Conservation (phyloP, 768 basidiomycete genomes). For the Ramaria rubella region DNA sequence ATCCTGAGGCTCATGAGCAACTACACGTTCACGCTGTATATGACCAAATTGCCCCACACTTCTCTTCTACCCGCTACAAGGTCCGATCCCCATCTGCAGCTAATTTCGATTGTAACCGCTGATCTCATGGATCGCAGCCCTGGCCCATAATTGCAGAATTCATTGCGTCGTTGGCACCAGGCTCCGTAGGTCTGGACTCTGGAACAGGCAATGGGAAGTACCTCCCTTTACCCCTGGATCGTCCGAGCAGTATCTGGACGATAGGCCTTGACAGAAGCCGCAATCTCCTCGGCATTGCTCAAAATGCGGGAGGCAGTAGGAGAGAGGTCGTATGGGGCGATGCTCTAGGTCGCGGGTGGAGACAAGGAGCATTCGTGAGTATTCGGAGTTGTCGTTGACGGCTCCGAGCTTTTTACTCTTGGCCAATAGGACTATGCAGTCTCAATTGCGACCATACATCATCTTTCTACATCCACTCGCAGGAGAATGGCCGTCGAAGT, state of each 20-base stretch:
- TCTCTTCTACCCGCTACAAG: slow-evolving; percentile 87
- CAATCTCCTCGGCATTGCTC: slow-evolving; percentile 73
- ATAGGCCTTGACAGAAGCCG: slow-evolving; percentile 80
- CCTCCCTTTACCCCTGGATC: slow-evolving; percentile 64
- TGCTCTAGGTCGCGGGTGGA: slow-evolving; percentile 67
- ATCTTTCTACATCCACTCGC: slow-evolving; percentile 75
- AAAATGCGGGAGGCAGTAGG: slow-evolving; percentile 44
- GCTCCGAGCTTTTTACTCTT: neutral
- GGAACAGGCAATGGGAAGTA: slow-evolving; percentile 99
- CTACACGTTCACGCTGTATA: slow-evolving; percentile 78
- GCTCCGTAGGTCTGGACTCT: slow-evolving; percentile 87
- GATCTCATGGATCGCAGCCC: slow-evolving; percentile 42
- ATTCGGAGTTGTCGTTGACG: slow-evolving; percentile 8
- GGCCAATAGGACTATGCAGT: slow-evolving; percentile 83
- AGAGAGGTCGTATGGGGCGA: slow-evolving; percentile 81
- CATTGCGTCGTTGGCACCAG: slow-evolving; percentile 59
- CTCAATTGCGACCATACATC: slow-evolving; percentile 96
- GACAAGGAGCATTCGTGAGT: slow-evolving; percentile 74
- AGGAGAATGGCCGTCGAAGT: slow-evolving; percentile 73
- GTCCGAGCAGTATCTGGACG: slow-evolving; percentile 57
- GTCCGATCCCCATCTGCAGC: slow-evolving; percentile 30
- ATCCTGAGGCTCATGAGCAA: slow-evolving; percentile 51
- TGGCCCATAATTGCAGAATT: slow-evolving; percentile 85
- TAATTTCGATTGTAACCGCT: neutral
- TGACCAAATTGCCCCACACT: slow-evolving; percentile 79